Conservation (phyloP, 2,329 filamentous ascomycete genomes). For the Aspergillus fumigatus region DNA sequence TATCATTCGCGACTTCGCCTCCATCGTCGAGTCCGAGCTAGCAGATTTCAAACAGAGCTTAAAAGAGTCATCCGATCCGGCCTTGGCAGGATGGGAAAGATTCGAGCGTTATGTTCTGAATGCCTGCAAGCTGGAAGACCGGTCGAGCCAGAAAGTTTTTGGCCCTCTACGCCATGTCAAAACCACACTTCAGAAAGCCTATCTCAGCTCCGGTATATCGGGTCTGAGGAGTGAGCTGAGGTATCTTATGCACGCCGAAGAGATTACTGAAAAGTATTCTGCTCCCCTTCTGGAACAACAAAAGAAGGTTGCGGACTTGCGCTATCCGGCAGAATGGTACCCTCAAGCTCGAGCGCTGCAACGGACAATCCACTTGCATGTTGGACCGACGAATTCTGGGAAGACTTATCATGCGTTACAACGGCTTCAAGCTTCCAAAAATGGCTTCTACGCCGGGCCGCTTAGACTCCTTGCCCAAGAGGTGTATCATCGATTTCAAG, state of each 20-base stretch:
- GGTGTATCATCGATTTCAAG: slow-evolving; percentile 80
- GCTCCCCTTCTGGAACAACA: slow-evolving; percentile 56
- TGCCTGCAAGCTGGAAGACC: slow-evolving; percentile 25
- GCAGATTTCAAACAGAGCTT: slow-evolving; percentile 20
- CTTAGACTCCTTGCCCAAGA: slow-evolving; percentile 86
- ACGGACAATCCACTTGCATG: slow-evolving; percentile 82
- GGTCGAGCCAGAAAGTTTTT: slow-evolving; percentile 8
- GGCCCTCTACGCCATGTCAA: slow-evolving; percentile 23
- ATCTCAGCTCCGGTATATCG: slow-evolving; percentile 48
- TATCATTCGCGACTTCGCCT: slow-evolving; percentile 22
- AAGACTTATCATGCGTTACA: slow-evolving; percentile 95
- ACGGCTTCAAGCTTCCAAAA: slow-evolving; percentile 68
- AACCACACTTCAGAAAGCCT: slow-evolving; percentile 52
- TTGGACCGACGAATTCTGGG: slow-evolving; percentile 95
- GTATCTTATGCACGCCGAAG: slow-evolving; percentile 64
- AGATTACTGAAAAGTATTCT: slow-evolving; percentile 56
- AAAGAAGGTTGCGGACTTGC: slow-evolving; percentile 67
- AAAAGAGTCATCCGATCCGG: slow-evolving; percentile 9
- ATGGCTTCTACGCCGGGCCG: slow-evolving; percentile 86
- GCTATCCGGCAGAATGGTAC: slow-evolving; percentile 91
- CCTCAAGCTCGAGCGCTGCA: slow-evolving; percentile 75
- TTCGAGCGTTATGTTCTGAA: slow-evolving; percentile 31
- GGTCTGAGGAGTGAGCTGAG: slow-evolving; percentile 57
- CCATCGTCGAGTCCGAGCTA: slow-evolving; percentile 24
- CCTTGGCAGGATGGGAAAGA: slow-evolving; percentile 21